Conservation (phyloP, 805 yeast species). For the Teunomyces cretensis region DNA sequence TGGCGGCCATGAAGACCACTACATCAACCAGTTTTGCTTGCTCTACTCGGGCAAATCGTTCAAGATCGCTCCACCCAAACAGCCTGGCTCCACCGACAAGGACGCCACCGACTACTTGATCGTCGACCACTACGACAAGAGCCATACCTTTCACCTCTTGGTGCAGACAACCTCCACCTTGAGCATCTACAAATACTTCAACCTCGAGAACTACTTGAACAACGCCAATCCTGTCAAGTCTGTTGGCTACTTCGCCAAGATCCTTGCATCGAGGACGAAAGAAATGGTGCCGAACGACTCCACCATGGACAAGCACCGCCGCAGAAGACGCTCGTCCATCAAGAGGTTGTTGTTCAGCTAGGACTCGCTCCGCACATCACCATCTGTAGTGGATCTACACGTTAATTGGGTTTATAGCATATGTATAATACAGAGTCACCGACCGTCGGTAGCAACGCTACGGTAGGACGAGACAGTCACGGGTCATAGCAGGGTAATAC, state of each 20-base stretch:
- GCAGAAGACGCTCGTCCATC: background rate
- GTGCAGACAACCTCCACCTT: background rate
- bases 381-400: background rate
- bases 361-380: background rate
- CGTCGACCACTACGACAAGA: constrained; percentile 5
- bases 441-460: no score
- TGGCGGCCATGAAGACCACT: constrained; percentile 1
- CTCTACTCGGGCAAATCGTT: constrained; percentile 19
- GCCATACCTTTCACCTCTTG: constrained; percentile 10
- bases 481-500: no score
- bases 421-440: no score
- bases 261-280: constrained; percentile 1
- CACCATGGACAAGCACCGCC: background rate
- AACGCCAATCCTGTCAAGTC: background rate
- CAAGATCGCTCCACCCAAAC: constrained; percentile 10
- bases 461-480: no score
- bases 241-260: background rate
- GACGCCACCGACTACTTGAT: constrained; percentile 10
- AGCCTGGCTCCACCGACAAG: background rate
- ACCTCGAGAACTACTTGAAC: constrained; percentile 11
- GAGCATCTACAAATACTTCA: constrained; percentile 14
- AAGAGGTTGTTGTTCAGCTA: background rate
- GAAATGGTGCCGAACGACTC: background rate
- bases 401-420: background rate
- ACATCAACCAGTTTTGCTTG: constrained; percentile 19